phyloP scores from a whole-genome alignment of 1,284 basidiomycete genomes.

The Leccinum huronense region DNA sequence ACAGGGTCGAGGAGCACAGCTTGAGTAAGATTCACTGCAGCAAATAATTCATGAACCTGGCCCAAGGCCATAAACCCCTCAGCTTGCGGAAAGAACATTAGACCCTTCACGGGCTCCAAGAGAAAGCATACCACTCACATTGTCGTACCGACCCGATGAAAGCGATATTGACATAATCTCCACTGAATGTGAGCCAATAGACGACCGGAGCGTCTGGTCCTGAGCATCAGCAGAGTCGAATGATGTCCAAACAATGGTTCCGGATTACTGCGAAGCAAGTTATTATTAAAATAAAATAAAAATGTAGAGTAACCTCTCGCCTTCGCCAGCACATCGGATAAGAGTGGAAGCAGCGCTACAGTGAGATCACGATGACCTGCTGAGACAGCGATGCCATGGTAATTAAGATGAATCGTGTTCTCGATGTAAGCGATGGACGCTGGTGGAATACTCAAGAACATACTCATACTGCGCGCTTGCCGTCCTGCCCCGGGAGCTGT shows the following conservation, averaged over 20 bases:
- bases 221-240: conserved; percentile 26
- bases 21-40: conserved; percentile 32
- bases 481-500: too few relatives aligned
- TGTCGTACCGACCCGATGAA: conserved; percentile 12
- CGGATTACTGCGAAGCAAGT: conserved; percentile 31
- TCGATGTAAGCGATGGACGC: conserved; percentile 35
- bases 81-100: conserved; percentile 27
- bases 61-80: conserved; percentile 43
- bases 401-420: conserved; percentile 40
- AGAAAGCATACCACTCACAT: conserved; percentile 17
- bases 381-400: conserved; percentile 38
- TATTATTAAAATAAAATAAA: conserved; percentile 1
- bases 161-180: conserved; percentile 14
- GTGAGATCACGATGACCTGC: conserved; percentile 21
- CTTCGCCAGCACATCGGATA: conserved; percentile 36
- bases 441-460: background rate
- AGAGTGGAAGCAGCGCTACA: conserved; percentile 35
- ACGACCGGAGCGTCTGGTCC: conserved; percentile 33
- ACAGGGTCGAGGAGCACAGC: conserved; percentile 36
- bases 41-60: conserved; percentile 47
- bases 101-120: background rate
- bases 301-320: conserved; percentile 27
- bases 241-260: conserved; percentile 28
- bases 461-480: too few relatives aligned
- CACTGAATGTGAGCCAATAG: conserved; percentile 37